phyloP scores from a whole-genome alignment of 139 green algal genomes.

The Ettlia oleoabundans region DNA sequence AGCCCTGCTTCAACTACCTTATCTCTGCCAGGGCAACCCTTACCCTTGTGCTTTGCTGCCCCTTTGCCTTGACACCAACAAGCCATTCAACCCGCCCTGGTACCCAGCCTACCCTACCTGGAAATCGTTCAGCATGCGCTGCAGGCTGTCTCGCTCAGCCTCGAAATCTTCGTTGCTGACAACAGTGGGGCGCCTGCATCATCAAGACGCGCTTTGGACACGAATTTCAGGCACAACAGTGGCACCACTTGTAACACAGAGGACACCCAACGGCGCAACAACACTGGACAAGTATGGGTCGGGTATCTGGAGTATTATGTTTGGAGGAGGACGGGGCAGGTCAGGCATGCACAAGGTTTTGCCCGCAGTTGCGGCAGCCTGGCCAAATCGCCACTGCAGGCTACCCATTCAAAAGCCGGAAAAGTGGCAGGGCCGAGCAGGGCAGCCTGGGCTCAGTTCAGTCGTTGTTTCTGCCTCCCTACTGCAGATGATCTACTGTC shows the following conservation, averaged over 20 bases:
- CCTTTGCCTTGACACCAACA: neutral
- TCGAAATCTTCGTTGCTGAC: slow-evolving; percentile 73
- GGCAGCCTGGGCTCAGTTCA: too few species aligned
- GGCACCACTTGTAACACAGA: neutral
- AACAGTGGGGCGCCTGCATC: slow-evolving; percentile 60
- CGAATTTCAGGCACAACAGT: neutral
- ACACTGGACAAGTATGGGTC: too few species aligned
- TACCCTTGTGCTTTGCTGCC: neutral
- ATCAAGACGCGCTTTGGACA: neutral
- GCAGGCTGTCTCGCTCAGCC: slow-evolving; percentile 68
- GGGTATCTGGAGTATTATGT: too few species aligned
- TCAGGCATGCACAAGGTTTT: too few species aligned
- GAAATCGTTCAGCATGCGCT: slow-evolving; percentile 88
- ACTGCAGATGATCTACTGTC: neutral
- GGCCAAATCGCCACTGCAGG: too few species aligned
- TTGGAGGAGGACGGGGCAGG: too few species aligned
- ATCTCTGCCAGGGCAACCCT: too few species aligned
- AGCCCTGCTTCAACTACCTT: too few species aligned
- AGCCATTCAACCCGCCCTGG: neutral
- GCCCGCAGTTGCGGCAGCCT: too few species aligned
- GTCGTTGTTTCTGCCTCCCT: neutral
- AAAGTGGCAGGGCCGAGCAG: too few species aligned
- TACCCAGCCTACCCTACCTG: slow-evolving; percentile 50
- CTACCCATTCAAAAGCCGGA: too few species aligned
- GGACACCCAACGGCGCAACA: neutral